These are phyloP conservation scores for Termitomyces heimii DNA, from an alignment of 768 basidiomycete species.

Conservation along the genomic window DNA sequence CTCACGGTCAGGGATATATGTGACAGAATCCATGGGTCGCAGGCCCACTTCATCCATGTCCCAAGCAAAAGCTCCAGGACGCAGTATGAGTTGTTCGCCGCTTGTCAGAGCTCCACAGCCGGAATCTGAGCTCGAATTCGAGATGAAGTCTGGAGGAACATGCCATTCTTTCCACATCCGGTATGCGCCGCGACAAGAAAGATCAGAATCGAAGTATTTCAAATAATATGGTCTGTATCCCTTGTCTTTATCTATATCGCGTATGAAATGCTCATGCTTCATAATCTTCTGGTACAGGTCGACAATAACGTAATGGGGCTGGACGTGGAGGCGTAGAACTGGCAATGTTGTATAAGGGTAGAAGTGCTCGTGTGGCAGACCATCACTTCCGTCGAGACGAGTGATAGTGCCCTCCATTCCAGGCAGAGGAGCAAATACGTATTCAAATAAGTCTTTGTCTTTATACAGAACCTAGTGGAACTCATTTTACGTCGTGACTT, in stretches of 20 bases:
- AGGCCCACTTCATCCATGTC: neutral
- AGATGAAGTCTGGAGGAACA: neutral
- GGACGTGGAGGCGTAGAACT: neutral
- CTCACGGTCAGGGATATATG: neutral
- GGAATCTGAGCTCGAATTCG: neutral
- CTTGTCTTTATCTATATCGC: neutral
- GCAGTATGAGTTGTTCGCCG: neutral
- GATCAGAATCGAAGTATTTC: neutral
- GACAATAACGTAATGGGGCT: neutral
- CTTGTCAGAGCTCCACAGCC: neutral
- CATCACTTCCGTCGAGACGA: neutral
- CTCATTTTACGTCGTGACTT: too few species aligned
- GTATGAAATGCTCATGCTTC: neutral
- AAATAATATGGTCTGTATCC: neutral
- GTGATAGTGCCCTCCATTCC: neutral
- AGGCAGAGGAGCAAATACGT: neutral
- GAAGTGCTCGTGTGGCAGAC: neutral
- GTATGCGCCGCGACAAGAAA: neutral
- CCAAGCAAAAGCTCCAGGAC: neutral
- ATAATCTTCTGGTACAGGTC: neutral
- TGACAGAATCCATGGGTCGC: neutral
- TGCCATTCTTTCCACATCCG: neutral
- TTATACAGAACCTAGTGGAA: neutral
- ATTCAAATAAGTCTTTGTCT: neutral
- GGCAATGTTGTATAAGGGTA: neutral